These are phyloP conservation scores for Paramecium primaurelia DNA, from an alignment of 73 alveolate species.

Conservation along the genomic window DNA sequence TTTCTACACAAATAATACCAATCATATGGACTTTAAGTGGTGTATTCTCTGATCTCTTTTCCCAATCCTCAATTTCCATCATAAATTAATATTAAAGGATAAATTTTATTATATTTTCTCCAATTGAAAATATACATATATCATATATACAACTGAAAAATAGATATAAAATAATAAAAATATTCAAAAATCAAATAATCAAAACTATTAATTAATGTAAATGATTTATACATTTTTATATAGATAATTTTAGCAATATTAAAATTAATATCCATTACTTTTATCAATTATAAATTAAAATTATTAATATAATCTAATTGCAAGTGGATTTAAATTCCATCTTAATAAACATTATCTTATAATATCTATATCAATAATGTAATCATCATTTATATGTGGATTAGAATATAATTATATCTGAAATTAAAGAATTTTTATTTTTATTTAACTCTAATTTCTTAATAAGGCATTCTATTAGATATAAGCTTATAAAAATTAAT, in stretches of 20 bases:
- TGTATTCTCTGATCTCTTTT: slow-evolving; percentile 47
- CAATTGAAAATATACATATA: neutral
- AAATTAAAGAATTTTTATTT: neutral
- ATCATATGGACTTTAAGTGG: slow-evolving; percentile 53
- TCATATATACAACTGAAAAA: neutral
- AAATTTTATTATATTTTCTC: neutral
- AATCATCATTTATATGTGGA: neutral
- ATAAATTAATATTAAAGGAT: neutral
- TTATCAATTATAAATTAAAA: neutral
- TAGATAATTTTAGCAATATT: no score
- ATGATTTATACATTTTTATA: no score
- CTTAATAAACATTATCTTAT: neutral
- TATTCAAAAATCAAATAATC: neutral
- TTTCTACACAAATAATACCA: neutral
- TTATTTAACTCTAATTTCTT: neutral
- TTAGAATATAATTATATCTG: neutral
- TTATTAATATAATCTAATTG: neutral
- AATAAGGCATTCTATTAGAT: neutral
- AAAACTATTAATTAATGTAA: neutral
- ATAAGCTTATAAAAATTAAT: no score
- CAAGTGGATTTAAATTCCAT: neutral
- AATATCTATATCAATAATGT: neutral
- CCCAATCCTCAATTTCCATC: slow-evolving; percentile 60
- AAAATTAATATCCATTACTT: neutral
- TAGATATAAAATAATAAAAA: neutral